phyloP scores from a whole-genome alignment of 768 basidiomycete genomes.

The Lanmaoa pseudosensibilis region DNA sequence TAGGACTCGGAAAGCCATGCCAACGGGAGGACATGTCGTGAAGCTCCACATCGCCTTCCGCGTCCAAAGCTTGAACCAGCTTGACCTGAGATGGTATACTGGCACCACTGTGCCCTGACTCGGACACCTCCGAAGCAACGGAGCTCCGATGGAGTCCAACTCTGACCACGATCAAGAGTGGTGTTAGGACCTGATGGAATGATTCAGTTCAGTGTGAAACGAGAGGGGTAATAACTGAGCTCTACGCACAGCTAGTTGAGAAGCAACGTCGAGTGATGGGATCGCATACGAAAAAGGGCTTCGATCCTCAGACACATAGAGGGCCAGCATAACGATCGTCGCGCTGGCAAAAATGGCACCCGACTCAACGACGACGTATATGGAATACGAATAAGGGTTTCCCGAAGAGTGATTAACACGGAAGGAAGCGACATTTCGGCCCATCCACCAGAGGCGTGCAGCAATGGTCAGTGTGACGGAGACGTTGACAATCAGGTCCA shows the following conservation, averaged over 20 bases:
- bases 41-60: constrained; percentile 3
- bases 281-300: constrained; percentile 13
- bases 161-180: constrained; percentile 19
- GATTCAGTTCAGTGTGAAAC: neutral
- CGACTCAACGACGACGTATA: constrained; percentile 21
- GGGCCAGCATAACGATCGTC: constrained; percentile 19
- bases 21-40: neutral
- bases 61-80: neutral
- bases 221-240: neutral
- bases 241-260: constrained; percentile 21
- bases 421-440: constrained; percentile 9
- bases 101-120: neutral
- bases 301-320: constrained; percentile 8
- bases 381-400: constrained; percentile 14
- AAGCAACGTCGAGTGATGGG: constrained; percentile 16
- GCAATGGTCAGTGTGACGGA: constrained; percentile 25
- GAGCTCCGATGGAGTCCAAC: constrained; percentile 8
- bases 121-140: neutral
- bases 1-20: neutral
- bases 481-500: constrained; percentile 24
- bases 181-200: constrained; percentile 14
- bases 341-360: constrained; percentile 19
- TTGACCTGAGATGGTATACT: neutral
- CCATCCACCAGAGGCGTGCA: constrained; percentile 21
- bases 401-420: neutral